Conservation (phyloP, 441 rosid species). For the Melastoma candidum region DNA sequence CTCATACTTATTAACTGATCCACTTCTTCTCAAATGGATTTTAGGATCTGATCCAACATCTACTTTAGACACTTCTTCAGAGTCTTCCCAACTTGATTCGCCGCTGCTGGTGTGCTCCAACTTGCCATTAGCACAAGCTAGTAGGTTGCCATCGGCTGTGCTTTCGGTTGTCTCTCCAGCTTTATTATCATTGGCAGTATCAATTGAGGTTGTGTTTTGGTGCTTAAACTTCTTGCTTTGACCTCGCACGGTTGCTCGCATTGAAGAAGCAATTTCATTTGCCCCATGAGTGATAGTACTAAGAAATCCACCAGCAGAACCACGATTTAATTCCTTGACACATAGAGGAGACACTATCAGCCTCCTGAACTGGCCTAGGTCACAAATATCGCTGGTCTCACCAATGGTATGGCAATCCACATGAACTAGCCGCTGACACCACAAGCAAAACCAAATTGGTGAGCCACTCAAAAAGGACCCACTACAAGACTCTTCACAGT, state of each 20-base stretch:
- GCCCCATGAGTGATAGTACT: constrained; percentile 96
- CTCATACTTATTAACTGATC: constrained; percentile 66
- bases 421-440: constrained; percentile 96
- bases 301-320: constrained; percentile 60
- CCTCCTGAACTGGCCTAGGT: constrained; percentile 77
- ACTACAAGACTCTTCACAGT: constrained; percentile 84
- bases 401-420: constrained; percentile 76
- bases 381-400: constrained; percentile 81
- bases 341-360: constrained; percentile 73
- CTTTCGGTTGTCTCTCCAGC: constrained; percentile 51
- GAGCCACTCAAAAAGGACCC: constrained; percentile 94
- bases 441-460: constrained; percentile 98
- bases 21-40: constrained; percentile 49
- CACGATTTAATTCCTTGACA: constrained; percentile 57
- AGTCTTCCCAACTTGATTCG: constrained; percentile 23
- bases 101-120: constrained; percentile 43
- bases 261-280: constrained; percentile 85
- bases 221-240: constrained; percentile 78
- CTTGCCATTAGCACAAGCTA: constrained; percentile 34
- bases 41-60: constrained; percentile 43
- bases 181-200: constrained; percentile 42
- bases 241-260: constrained; percentile 85
- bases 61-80: constrained; percentile 27
- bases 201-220: constrained; percentile 43
- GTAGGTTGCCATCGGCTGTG: constrained; percentile 42